Conservation (phyloP, 2,329 filamentous ascomycete species). For the Fusarium subtropicale region DNA sequence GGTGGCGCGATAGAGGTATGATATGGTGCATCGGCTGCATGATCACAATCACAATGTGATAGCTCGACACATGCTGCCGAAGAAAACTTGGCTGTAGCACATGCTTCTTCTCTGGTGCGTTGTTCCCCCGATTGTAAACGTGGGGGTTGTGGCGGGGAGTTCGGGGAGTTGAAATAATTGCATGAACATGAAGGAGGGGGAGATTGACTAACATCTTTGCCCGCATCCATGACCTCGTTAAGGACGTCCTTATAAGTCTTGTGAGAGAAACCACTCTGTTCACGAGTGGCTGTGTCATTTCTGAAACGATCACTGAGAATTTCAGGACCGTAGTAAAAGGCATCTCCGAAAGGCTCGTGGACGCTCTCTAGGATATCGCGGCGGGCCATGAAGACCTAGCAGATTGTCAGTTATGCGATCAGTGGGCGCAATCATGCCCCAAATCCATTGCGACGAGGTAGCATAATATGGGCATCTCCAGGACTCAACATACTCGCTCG, state of each 20-base stretch:
- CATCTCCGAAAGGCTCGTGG: slow-evolving; percentile 97
- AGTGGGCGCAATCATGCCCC: not conserved
- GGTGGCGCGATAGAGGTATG: slow-evolving; percentile 9
- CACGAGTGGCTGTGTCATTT: slow-evolving; percentile 67
- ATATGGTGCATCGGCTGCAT: slow-evolving; percentile 9
- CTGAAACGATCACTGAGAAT: slow-evolving; percentile 83
- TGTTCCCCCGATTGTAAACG: slow-evolving; percentile 26
- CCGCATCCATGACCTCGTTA: slow-evolving; percentile 77
- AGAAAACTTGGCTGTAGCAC: slow-evolving; percentile 10
- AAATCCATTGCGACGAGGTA: not conserved
- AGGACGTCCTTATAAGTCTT: slow-evolving; percentile 83
- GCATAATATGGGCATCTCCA: not conserved
- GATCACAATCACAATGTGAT: slow-evolving; percentile 1
- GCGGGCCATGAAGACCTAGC: slow-evolving; percentile 95
- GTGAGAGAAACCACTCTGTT: slow-evolving; percentile 73
- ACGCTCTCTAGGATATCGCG: slow-evolving; percentile 82
- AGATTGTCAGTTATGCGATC: slow-evolving; percentile 13
- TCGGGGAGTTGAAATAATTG: slow-evolving; percentile 33
- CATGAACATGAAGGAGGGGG: slow-evolving; percentile 26
- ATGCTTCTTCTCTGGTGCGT: slow-evolving; percentile 13
- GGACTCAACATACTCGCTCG: slow-evolving; percentile 76
- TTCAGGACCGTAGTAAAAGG: slow-evolving; percentile 96
- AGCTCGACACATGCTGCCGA: not conserved
- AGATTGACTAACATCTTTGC: slow-evolving; percentile 72
- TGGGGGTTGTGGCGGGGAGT: slow-evolving; percentile 32